A percentile compares a stretch with the other conserved stretches of the same genome.
phyloP scores from a whole-genome alignment of 2,329 filamentous ascomycete genomes.

The Huntiella bhutanensis region DNA sequence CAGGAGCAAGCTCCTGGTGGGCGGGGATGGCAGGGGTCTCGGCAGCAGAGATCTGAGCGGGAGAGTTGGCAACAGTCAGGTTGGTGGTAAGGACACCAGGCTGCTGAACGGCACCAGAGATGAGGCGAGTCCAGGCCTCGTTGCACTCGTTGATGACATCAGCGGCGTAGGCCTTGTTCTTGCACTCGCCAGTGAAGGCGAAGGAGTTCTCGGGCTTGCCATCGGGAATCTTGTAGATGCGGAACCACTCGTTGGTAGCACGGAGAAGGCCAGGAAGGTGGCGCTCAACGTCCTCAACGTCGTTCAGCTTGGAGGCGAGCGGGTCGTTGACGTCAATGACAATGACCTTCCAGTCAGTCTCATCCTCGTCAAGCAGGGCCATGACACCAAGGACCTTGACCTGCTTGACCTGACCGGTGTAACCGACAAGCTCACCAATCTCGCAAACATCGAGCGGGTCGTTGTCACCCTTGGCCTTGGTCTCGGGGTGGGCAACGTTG shows the following conservation, averaged over 20 bases:
- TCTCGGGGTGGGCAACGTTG: constrained; percentile 88
- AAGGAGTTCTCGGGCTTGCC: constrained; percentile 99
- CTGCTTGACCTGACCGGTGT: constrained; percentile 94
- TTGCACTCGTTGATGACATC: constrained; percentile 90
- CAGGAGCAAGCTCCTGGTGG: constrained; percentile 63
- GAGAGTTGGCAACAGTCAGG: constrained; percentile 53
- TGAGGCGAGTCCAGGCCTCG: constrained; percentile 92
- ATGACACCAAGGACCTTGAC: constrained; percentile 99
- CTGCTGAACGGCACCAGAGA: constrained; percentile 68
- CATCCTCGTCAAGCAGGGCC: constrained; percentile 96
- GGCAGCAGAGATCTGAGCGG: constrained; percentile 47
- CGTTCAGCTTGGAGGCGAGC: constrained; percentile 87
- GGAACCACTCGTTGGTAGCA: constrained; percentile 99
- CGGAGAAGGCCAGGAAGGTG: constrained; percentile 92
- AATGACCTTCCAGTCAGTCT: constrained; percentile 99
- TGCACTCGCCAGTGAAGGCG: constrained; percentile 99
- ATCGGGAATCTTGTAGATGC: constrained; percentile 99
- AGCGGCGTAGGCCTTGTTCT: constrained; percentile 97
- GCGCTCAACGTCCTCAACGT: constrained; percentile 96
- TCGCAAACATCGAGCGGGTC: constrained; percentile 98
- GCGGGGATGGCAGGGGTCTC: constrained; percentile 60
- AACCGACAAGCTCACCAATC: constrained; percentile 94
- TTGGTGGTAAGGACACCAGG: constrained; percentile 71
- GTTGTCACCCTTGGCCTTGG: constrained; percentile 98
- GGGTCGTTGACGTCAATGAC: constrained; percentile 98